Evolutionary conservation across 2,329 filamentous ascomycete genomes (phyloP), one percentile per base, ranked within the genome.

Genomic region (Biscogniauxia marginata): DNA sequence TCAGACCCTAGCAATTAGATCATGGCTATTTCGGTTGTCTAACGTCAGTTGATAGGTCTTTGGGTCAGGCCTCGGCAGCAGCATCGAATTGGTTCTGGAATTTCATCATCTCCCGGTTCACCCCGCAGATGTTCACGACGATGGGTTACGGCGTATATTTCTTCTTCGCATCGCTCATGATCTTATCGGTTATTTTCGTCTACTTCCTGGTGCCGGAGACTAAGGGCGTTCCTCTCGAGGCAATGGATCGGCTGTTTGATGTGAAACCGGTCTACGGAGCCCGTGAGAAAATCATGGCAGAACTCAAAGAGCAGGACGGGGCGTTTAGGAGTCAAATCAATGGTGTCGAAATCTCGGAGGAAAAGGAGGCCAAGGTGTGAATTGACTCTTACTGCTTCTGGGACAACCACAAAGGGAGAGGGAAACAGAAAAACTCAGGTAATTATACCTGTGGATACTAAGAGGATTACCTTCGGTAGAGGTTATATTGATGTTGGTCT

Each of bases 71-170:
- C 8, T 87, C 81, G 39, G 89, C 89, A 0, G 84, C 87, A 0
- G 84, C 84, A 2, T 87, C 83, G 72, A 90, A 91, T 71, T 91
- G 88, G 88, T 79, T 87, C 65, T 87, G 77, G 77, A 90, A 89
- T 71, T 89, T 90, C 69, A 78, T 90, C 67, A 82, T 90, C 62
- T 80, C 80, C 0, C 79, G 86, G 9, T 89, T 87, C 75, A 89
- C 84, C 0, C 84, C 81, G 22, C 82, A 87, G 61, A 88, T 88
- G 84, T 82, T 85, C 62, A 67, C 75, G 20, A 71, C 75, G 7
- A 81, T 83, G 77, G 74, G 75, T n/a, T 88, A 82, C 63, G 86
- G 85, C 21, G 84, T 87, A 0, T 89, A 87, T 71, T 83, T 88
- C 64, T 87, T 89, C 77, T 89, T 89, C 61, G 85, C 84, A 1